phyloP scores from a whole-genome alignment of 108 stramenopile genomes.

The Discostella pseudostelligera region DNA sequence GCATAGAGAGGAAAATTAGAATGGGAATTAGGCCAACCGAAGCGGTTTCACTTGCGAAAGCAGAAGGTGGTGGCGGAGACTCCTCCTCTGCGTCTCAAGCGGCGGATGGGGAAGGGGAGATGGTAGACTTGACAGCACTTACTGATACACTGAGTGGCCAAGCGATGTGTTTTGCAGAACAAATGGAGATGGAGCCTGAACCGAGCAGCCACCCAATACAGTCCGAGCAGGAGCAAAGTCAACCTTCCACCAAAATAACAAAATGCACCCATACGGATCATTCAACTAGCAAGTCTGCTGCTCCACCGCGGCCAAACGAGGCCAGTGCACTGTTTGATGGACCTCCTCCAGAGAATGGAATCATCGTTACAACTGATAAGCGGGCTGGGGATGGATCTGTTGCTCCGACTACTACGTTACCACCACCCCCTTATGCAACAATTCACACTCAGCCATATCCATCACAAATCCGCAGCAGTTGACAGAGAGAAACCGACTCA shows the following conservation, averaged over 20 bases:
- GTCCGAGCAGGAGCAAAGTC: slow-evolving; percentile 15
- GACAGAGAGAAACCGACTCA: too few species aligned
- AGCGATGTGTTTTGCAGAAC: slow-evolving; percentile 54
- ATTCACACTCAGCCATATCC: background rate
- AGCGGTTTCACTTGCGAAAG: slow-evolving; percentile 11
- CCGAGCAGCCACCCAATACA: background rate
- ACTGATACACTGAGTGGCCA: slow-evolving; percentile 38
- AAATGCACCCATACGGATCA: background rate
- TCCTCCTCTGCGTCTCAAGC: background rate
- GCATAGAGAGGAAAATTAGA: slow-evolving; percentile 70
- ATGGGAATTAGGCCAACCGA: slow-evolving; percentile 37
- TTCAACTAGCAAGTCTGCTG: background rate
- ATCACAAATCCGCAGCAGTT: background rate
- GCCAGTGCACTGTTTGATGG: slow-evolving; percentile 22
- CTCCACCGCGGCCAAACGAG: slow-evolving; percentile 3
- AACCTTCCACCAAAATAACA: background rate
- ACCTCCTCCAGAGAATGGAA: slow-evolving; percentile 28
- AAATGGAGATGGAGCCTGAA: slow-evolving; percentile 79
- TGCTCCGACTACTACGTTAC: background rate
- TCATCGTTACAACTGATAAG: background rate
- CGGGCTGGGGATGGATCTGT: background rate
- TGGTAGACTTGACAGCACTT: slow-evolving; percentile 45
- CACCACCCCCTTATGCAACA: slow-evolving; percentile 14
- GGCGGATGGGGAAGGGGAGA: slow-evolving; percentile 19
- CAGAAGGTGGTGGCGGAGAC: background rate